Evolutionary conservation across 139 green algal species (phyloP).

Genomic region (Chlamydomonas applanata): DNA sequence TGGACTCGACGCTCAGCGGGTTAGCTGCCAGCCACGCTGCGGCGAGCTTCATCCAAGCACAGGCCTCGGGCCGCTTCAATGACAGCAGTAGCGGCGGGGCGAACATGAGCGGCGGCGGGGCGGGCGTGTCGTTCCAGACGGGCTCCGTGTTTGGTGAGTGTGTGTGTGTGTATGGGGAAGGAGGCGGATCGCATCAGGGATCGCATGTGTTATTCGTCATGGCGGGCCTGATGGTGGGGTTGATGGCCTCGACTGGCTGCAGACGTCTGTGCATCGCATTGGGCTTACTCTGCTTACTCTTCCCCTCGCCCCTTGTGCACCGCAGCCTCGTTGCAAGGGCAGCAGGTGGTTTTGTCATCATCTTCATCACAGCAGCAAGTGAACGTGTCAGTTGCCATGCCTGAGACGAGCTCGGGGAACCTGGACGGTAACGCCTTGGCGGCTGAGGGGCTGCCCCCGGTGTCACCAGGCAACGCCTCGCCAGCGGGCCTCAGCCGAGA

Average conservation of each 20-base stretch:
- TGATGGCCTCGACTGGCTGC: too few species aligned
- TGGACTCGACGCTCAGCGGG: constrained; percentile 1
- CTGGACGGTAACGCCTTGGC: neutral
- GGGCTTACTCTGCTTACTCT: too few species aligned
- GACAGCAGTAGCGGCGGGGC: neutral
- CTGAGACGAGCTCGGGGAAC: neutral
- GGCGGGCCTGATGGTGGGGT: too few species aligned
- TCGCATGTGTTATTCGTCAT: too few species aligned
- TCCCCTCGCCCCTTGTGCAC: neutral
- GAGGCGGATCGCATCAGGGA: too few species aligned
- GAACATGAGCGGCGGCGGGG: neutral
- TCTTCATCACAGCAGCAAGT: too few species aligned
- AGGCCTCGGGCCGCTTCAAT: neutral
- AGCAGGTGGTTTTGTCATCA: constrained; percentile 4
- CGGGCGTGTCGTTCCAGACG: neutral
- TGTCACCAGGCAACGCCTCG: constrained; percentile 12
- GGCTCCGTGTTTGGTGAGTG: constrained; percentile 13
- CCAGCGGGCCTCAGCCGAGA: constrained; percentile 34
- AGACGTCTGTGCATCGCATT: too few species aligned
- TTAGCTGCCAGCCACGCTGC: neutral
- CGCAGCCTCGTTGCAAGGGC: constrained; percentile 16
- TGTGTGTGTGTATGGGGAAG: too few species aligned
- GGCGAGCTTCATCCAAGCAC: neutral
- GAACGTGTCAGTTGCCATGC: too few species aligned
- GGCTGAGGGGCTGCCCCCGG: neutral